Base-by-base conservation (phyloP, 176 grass and related monocot species). In the Musa acuminata region DNA sequence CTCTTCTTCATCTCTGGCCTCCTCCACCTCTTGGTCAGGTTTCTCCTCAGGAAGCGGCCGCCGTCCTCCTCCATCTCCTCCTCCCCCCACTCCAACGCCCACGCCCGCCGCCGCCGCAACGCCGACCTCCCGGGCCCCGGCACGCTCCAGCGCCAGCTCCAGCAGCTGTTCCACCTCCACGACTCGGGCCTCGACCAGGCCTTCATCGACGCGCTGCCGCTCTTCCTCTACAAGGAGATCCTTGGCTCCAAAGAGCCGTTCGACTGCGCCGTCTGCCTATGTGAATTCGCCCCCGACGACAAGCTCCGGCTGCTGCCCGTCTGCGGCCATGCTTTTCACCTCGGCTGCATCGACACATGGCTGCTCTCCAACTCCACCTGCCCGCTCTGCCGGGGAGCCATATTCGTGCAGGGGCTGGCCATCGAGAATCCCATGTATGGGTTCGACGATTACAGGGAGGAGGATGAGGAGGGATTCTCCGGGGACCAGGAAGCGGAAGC, bases 301-400 rank as follows among this genome's bases (percentile, higher is more conserved):
- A 91, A 88, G 13, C 87, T 96, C 83, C 87, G 93, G 58, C 85
- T 96, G n/a, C 80, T 96, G 73, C 89, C 93, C 59, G 63, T 86
- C 75, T 96, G 93, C 76, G 90, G 93, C 65, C 93, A 96, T 69
- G 93, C 90, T 1, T 96, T 96, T 78, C 93, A 96, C 80, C 60
- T 88, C 21, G 76, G 64, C 64, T 96, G 93, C 74, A 96, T 96
- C 75, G 93, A 96, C 79, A 89, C 88, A 72, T 96, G 89, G 93
- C 89, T 96, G 63, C 83, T 85, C 13, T 92, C 93, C 71, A 90
- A 85, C 82, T 87, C 93, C 62, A 90, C 93, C 0, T 96, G 93
- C 77, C 93, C 93, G 60, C 93, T 96, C 74, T 96, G 90, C 78
- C 85, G 93, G 84, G 69, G 85, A 63, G 57, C 77, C 63, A 83